phyloP scores from a whole-genome alignment of 768 basidiomycete species.

The Pulveroboletus sp. region DNA sequence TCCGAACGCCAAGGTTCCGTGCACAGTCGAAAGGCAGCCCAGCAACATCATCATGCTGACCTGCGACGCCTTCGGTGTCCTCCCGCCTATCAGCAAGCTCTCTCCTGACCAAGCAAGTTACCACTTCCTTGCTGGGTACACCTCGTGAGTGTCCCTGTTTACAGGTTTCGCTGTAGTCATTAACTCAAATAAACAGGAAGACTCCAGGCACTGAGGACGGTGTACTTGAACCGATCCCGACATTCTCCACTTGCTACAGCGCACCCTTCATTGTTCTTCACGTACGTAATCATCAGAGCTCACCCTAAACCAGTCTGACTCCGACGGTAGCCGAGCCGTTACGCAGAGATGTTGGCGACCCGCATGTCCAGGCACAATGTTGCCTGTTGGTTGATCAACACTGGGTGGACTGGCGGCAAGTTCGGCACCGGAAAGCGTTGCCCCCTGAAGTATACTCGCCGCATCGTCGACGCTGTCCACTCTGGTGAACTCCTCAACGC shows the following conservation, averaged over 20 bases:
- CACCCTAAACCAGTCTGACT: constrained; percentile 1
- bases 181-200: constrained; percentile 51
- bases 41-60: constrained; percentile 96
- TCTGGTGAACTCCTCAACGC: constrained; percentile 84
- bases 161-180: neutral
- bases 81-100: constrained; percentile 92
- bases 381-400: constrained; percentile 98
- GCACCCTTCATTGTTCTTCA: constrained; percentile 99
- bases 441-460: constrained; percentile 92
- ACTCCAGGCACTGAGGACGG: constrained; percentile 99
- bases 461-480: constrained; percentile 96
- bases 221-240: constrained; percentile 95
- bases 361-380: constrained; percentile 88
- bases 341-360: constrained; percentile 95
- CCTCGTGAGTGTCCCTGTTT: constrained; percentile 53
- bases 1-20: constrained; percentile 92
- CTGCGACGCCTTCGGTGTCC: constrained; percentile 97
- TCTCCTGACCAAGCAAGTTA: constrained; percentile 95
- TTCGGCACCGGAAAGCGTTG: constrained; percentile 92
- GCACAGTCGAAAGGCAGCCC: constrained; percentile 81
- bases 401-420: constrained; percentile 93
- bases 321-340: constrained; percentile 70
- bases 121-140: constrained; percentile 96
- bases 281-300: constrained; percentile 37
- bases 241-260: constrained; percentile 98